Percentiles rank a stretch among this genome's conserved stretches.
phyloP scores from a whole-genome alignment of 73 alveolate genomes.

The Halteria grandinella region DNA sequence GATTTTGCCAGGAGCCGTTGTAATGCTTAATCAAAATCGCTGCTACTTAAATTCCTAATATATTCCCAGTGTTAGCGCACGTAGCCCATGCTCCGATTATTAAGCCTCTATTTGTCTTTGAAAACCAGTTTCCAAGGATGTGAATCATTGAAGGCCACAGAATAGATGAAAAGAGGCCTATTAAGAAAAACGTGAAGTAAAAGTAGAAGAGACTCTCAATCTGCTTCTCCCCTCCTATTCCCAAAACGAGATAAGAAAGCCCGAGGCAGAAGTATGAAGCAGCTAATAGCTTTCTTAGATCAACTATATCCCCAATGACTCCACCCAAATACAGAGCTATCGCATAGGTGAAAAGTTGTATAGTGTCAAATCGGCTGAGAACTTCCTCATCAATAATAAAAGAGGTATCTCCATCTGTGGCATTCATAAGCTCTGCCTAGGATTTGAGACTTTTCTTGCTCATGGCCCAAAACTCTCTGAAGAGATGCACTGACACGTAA shows the following conservation, averaged over 20 bases:
- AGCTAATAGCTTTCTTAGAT: constrained; percentile 36
- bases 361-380: constrained; percentile 23
- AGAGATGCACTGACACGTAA: constrained; percentile 28
- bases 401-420: too few species aligned
- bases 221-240: constrained; percentile 12
- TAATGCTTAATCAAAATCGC: constrained; percentile 12
- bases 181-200: constrained; percentile 12
- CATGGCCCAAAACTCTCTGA: constrained; percentile 52
- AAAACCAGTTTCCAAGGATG: constrained; percentile 72
- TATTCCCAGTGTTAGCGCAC: constrained; percentile 53
- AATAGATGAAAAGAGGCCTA: constrained; percentile 60
- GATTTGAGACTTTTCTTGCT: constrained; percentile 30
- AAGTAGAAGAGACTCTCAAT: background rate
- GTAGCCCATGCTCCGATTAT: constrained; percentile 65
- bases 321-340: constrained; percentile 45
- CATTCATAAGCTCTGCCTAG: background rate
- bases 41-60: constrained; percentile 56
- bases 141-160: constrained; percentile 64
- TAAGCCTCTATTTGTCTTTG: constrained; percentile 51
- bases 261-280: constrained; percentile 19
- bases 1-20: constrained; percentile 40
- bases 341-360: constrained; percentile 24
- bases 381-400: too few species aligned
- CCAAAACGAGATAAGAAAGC: background rate
- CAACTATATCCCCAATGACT: constrained; percentile 15